These are phyloP conservation scores for Trichophyton equinum DNA, from an alignment of 2,329 filamentous ascomycete genomes.

Conservation along the genomic window DNA sequence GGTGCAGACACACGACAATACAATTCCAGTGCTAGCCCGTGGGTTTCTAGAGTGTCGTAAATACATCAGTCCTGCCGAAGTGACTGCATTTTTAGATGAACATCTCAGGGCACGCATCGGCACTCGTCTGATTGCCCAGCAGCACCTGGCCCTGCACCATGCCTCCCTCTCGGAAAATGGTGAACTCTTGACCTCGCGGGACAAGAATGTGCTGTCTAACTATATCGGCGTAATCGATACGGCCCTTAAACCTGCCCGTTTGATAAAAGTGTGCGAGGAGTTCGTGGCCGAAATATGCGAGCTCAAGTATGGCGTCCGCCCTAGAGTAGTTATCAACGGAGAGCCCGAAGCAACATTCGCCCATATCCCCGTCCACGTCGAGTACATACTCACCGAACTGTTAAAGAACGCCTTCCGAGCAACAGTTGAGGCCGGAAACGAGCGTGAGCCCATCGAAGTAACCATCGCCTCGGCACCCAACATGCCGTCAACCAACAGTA, in stretches of 20 bases:
- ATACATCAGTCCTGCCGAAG: conserved; percentile 70
- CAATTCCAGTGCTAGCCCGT: conserved; percentile 79
- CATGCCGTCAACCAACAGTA: conserved; percentile 25
- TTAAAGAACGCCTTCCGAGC: conserved; percentile 95
- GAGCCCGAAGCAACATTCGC: conserved; percentile 80
- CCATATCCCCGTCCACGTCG: conserved; percentile 87
- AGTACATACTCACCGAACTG: conserved; percentile 93
- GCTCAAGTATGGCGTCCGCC: conserved; percentile 82
- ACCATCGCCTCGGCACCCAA: conserved; percentile 68
- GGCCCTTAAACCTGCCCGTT: conserved; percentile 63
- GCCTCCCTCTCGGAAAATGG: conserved; percentile 56
- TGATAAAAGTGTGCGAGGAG: conserved; percentile 71
- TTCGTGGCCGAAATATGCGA: conserved; percentile 96
- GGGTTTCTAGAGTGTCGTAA: conserved; percentile 88
- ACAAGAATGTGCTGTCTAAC: conserved; percentile 32
- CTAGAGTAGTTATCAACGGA: conserved; percentile 67
- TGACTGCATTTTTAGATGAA: conserved; percentile 86
- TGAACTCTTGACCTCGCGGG: not conserved
- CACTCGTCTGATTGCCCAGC: conserved; percentile 85
- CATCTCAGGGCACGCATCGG: conserved; percentile 89
- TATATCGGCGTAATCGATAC: conserved; percentile 97
- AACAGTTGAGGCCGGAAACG: conserved; percentile 71
- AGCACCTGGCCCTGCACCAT: conserved; percentile 83
- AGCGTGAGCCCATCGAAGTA: conserved; percentile 71
- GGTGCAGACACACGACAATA: conserved; percentile 89